Evolutionary conservation across 2,329 filamentous ascomycete genomes (phyloP), one percentile per base, ranked within the genome.

Genomic region (Fusarium citri): DNA sequence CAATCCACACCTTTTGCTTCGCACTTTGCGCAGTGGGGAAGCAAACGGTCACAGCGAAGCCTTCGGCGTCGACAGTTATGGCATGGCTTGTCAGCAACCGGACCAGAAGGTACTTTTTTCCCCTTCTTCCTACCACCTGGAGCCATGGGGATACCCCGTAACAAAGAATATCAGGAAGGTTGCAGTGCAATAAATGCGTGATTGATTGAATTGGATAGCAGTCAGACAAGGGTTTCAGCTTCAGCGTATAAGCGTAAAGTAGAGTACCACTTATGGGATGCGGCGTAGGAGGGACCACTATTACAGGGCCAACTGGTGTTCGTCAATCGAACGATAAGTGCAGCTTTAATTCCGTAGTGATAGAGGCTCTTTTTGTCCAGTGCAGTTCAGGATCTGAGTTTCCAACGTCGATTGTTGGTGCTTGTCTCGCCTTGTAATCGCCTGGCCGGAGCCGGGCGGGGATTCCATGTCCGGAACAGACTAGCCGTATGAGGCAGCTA

Each of bases 61-160:
- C 85, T 82, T 65, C 82, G 82, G 56, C 84, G 83, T 54, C 85
- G 83, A 76, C 85, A 87, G 78, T 86, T 87, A 78, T 87, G 85
- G 74, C 85, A 87, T 45, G 79, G 75, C 69, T 81, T 81, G 53
- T 74, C 69, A 40, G 76, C 74, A 59, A 71, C 68, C n/a, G 68
- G 64, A 16, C 68, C 68, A 57, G 75, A 69, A 53, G 64, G 70
- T 62, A 72, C 51, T 71, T 73, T 64, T 76, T 76, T 68, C 65
- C 64, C 57, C 55, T 72, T 72, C 47, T 64, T 72, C 28, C 55
- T 73, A 60, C 64, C 42, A 15, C 68, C 49, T 59, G 75, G 69
- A 64, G 72, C 73, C 73, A 76, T 76, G 64, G 64, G 54, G 22
- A 31, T 23, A 55, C 51, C 64, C 59, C 31, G 25, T 43, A 53